These are phyloP conservation scores for Aspergillus carbonarius DNA, from an alignment of 2,329 filamentous ascomycete species.

Conservation along the genomic window DNA sequence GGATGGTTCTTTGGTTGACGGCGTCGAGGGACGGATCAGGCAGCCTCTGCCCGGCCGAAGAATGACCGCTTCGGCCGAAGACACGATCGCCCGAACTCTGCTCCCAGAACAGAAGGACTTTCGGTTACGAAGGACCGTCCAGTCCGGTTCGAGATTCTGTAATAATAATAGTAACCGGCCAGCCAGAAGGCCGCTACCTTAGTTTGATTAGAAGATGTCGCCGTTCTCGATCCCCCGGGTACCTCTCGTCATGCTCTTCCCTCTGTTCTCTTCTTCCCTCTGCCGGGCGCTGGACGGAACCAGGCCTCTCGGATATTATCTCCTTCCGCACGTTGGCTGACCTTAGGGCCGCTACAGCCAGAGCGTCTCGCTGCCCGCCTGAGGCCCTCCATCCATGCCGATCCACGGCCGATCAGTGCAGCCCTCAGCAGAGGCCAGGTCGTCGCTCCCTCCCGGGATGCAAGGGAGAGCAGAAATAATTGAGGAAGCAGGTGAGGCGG, in stretches of 20 bases:
- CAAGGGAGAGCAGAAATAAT: not conserved
- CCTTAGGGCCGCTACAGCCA: too few species aligned
- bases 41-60: slow-evolving; percentile 4
- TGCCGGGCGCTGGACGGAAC: not conserved
- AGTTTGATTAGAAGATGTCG: not conserved
- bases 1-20: not conserved
- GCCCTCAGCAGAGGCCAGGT: too few species aligned
- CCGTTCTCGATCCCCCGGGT: not conserved
- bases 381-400: too few species aligned
- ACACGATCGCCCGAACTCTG: not conserved
- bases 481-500: not conserved
- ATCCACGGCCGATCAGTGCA: too few species aligned
- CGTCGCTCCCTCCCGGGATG: too few species aligned
- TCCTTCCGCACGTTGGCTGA: too few species aligned
- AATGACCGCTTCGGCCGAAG: slow-evolving; percentile 9
- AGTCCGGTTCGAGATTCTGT: not conserved
- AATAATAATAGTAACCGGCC: not conserved
- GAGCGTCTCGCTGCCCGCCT: too few species aligned
- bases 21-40: not conserved
- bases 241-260: not conserved
- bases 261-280: not conserved
- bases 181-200: not conserved
- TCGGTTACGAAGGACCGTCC: not conserved
- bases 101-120: not conserved
- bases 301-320: too few species aligned